These are phyloP conservation scores for Candida quercuum DNA, from an alignment of 805 yeast genomes.

Conservation along the genomic window DNA sequence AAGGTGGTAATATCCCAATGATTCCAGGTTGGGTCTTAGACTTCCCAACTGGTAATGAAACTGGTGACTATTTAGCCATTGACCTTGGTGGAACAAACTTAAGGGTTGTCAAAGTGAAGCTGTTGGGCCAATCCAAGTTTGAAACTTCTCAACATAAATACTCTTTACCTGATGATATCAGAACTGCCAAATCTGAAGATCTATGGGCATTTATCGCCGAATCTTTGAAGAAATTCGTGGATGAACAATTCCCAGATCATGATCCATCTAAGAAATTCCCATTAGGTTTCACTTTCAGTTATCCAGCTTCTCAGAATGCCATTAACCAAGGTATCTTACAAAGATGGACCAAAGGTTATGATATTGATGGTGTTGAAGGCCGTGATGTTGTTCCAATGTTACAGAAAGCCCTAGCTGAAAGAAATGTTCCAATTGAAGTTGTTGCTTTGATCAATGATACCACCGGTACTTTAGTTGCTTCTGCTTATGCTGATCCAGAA, in stretches of 20 bases:
- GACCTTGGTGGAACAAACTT: constrained; percentile 97
- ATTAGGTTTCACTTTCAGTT: constrained; percentile 92
- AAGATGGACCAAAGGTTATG: constrained; percentile 98
- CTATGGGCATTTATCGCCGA: constrained; percentile 85
- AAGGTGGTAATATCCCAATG: constrained; percentile 92
- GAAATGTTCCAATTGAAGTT: constrained; percentile 72
- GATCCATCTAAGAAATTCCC: constrained; percentile 50
- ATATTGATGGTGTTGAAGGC: constrained; percentile 90
- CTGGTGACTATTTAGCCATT: constrained; percentile 85
- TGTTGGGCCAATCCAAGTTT: constrained; percentile 79
- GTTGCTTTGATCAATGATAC: constrained; percentile 95
- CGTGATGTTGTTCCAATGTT: constrained; percentile 90
- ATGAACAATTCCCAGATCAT: constrained; percentile 65
- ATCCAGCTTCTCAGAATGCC: constrained; percentile 79
- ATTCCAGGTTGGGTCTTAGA: constrained; percentile 96
- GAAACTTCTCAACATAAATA: constrained; percentile 85
- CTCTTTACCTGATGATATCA: constrained; percentile 67
- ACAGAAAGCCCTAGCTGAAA: constrained; percentile 62
- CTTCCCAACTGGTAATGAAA: constrained; percentile 87
- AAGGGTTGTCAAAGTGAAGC: constrained; percentile 82
- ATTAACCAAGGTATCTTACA: constrained; percentile 85
- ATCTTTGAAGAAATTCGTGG: constrained; percentile 65
- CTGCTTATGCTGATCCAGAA: constrained; percentile 83
- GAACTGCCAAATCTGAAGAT: constrained; percentile 73
- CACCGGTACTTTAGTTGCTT: constrained; percentile 94